These are phyloP conservation scores for Eragrostis curvula DNA, from an alignment of 176 grass and related monocot species.

Conservation along the genomic window DNA sequence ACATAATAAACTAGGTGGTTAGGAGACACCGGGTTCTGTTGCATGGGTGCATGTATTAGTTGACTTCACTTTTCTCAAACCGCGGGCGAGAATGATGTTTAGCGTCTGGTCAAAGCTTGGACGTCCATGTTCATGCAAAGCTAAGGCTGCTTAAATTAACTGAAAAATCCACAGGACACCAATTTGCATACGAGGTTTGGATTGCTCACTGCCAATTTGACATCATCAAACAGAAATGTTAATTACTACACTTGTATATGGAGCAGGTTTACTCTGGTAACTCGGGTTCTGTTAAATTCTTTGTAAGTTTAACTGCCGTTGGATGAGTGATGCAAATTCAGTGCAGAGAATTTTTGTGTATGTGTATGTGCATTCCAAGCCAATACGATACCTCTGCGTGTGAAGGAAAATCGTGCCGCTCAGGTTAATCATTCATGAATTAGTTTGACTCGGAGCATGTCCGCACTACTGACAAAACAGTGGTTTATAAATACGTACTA, in stretches of 20 bases:
- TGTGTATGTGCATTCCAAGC: slow-evolving; percentile 2
- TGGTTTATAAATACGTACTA: too few species aligned
- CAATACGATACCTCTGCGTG: slow-evolving; percentile 24
- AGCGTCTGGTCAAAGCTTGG: neutral
- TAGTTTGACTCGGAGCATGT: slow-evolving; percentile 26
- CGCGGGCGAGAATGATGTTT: slow-evolving; percentile 12
- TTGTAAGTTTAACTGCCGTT: neutral
- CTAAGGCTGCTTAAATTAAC: neutral
- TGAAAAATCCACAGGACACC: neutral
- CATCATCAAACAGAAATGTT: neutral
- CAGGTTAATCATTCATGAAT: too few species aligned
- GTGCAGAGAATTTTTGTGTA: neutral
- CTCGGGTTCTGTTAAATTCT: neutral
- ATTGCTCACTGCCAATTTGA: neutral
- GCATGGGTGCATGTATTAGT: slow-evolving; percentile 24
- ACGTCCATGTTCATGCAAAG: slow-evolving; percentile 27
- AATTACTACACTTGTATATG: neutral
- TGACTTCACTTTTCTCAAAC: slow-evolving; percentile 35
- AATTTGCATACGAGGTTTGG: slow-evolving; percentile 15
- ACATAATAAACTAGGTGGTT: slow-evolving; percentile 42
- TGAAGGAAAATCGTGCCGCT: neutral
- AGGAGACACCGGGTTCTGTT: slow-evolving; percentile 41
- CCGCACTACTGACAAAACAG: too few species aligned
- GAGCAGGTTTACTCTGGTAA: neutral
- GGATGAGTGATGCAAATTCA: slow-evolving; percentile 23